Evolutionary conservation across 208 protist species (phyloP).

Genomic region (Trypanosoma mega): DNA sequence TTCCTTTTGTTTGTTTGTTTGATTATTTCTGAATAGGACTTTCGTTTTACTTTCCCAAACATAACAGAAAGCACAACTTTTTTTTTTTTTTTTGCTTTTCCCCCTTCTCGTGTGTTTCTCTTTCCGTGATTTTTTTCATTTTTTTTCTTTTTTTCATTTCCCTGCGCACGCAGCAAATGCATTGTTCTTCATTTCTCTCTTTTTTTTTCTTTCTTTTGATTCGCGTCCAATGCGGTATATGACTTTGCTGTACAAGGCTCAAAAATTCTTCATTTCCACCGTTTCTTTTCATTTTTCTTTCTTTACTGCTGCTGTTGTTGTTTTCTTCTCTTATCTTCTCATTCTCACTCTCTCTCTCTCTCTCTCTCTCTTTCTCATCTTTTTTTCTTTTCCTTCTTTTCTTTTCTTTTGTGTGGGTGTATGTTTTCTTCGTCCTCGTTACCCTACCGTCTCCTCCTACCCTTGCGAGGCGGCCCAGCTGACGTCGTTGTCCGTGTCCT

Average conservation of each 20-base stretch:
- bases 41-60: no score
- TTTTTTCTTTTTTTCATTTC: neutral
- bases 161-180: neutral
- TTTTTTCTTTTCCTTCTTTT: slow-evolving; percentile 1
- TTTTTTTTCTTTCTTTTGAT: no score
- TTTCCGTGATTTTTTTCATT: no score
- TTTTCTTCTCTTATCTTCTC: no score
- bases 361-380: slow-evolving; percentile 7
- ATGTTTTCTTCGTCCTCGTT: neutral
- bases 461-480: slow-evolving; percentile 41
- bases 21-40: no score
- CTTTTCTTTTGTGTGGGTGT: neutral
- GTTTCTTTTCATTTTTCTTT: no score
- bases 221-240: no score
- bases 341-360: neutral
- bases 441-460: neutral
- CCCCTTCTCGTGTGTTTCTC: no score
- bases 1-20: no score
- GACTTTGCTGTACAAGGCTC: no score
- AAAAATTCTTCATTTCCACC: no score
- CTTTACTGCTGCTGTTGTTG: no score
- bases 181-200: neutral
- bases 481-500: slow-evolving; percentile 71
- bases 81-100: neutral
- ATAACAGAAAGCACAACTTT: neutral